Evolutionary conservation across 768 basidiomycete species (phyloP).

Genomic region (Auricularia sp.): DNA sequence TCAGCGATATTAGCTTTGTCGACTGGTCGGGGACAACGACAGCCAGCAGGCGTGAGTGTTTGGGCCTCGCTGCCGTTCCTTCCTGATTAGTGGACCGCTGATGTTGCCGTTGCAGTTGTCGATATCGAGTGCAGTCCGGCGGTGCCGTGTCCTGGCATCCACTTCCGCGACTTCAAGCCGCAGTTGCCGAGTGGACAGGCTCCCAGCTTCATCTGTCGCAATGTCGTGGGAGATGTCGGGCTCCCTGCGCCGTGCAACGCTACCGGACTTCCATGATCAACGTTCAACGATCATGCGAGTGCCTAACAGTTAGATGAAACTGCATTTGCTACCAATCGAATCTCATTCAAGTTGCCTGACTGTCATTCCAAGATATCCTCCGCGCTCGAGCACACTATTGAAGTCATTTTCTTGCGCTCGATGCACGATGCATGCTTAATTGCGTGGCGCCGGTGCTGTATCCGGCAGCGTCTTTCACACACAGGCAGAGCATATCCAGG

Average conservation of each 20-base stretch:
- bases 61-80: background rate
- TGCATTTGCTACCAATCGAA: background rate
- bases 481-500: too few relatives aligned
- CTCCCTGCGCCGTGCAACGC: slow-evolving; percentile 12
- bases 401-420: too few relatives aligned
- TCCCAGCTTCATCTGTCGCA: slow-evolving; percentile 35
- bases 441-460: too few relatives aligned
- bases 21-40: slow-evolving; percentile 36
- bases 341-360: too few relatives aligned
- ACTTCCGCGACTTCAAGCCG: slow-evolving; percentile 32
- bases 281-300: background rate
- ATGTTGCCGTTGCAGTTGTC: slow-evolving; percentile 27
- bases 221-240: slow-evolving; percentile 28
- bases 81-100: background rate
- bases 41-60: slow-evolving; percentile 25
- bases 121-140: slow-evolving; percentile 41
- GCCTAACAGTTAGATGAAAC: background rate
- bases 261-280: background rate
- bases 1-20: slow-evolving; percentile 35
- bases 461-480: too few relatives aligned
- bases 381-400: too few relatives aligned
- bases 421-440: too few relatives aligned
- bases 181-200: slow-evolving; percentile 26
- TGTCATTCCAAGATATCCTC: too few relatives aligned
- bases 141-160: slow-evolving; percentile 35